Percentiles rank a stretch among this genome's conserved stretches.
Evolutionary conservation across 169 alveolate species (phyloP).

Genomic region (Theileria sp.): DNA sequence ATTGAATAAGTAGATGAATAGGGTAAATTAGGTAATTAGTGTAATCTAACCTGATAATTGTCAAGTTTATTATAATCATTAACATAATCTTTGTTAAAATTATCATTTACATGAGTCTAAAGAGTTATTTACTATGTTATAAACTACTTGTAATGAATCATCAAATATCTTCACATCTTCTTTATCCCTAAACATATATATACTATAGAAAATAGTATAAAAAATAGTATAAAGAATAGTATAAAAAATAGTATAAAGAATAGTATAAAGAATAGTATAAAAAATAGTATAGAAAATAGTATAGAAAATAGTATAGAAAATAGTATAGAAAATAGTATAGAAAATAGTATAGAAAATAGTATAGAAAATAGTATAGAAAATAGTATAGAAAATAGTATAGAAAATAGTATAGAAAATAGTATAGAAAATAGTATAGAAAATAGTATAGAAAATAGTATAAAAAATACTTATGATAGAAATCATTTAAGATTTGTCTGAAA

Average conservation of each 20-base stretch:
- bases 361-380: neutral
- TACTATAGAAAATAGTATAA: no score
- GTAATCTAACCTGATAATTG: conserved; percentile 1
- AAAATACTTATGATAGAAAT: conserved; percentile 30
- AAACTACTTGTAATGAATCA: conserved; percentile 4
- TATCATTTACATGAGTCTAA: conserved; percentile 11
- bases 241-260: neutral
- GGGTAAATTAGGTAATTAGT: no score
- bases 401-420: neutral
- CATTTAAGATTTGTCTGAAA: conserved; percentile 53
- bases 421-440: neutral
- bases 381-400: neutral
- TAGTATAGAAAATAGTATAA: neutral
- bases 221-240: neutral
- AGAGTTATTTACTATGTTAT: neutral
- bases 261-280: neutral
- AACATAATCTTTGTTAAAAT: conserved; percentile 12
- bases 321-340: neutral
- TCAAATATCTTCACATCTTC: conserved; percentile 22
- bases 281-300: neutral
- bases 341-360: neutral
- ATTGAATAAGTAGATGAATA: no score
- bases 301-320: neutral
- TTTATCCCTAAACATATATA: conserved; percentile 8
- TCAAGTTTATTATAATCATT: conserved; percentile 5